Base-by-base conservation (phyloP, 129 eudicot genomes). In the Chrysanthemum seticuspe region DNA sequence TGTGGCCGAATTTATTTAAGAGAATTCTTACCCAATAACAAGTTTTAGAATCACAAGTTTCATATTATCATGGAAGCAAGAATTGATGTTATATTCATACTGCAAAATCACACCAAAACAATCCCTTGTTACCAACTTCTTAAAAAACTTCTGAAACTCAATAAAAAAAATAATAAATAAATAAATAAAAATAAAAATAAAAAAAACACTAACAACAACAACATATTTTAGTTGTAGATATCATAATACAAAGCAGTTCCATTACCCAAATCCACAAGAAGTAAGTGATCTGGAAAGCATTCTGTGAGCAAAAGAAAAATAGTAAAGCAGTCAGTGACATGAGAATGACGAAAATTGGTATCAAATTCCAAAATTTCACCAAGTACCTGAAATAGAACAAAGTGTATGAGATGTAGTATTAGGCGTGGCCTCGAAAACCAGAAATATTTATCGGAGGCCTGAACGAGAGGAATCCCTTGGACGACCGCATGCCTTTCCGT, bases 381-480 rank as follows among this genome's bases (percentile, higher is more conserved):
- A 76, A 14, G 7, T 70, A 94, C 97, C 99, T 95, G 99, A 84
- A 95, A 95, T 21, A 95, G 65, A 3, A 81, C 87, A 49, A 95
- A 95, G 70, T 95, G 99, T 70, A 95, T 89, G 57, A 95, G 84
- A 59, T 85, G 79, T 61, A 94, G 96, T 12, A 95, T 79, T 16
- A 95, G 65, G 13, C 75, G 85, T 6, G 97, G 99, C 62, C 71
- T 81, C 62, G 87, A 84, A 73, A 95, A 95, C 99, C 97, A 95
- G 67, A 95, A 95, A 62, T 86, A 82, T 67, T 80, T 79, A 80
- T 95, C 91, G 5, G 93, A 88, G 73, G 86, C 96, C 80, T 95
- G 91, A 15, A 95, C 99, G 11, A 90, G 94, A 51, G 97, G 99
- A 69, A 90, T 85, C 59, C 99, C 99, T 83, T 88, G 94, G 64